A percentile compares a stretch with the other conserved stretches of the same genome.
phyloP scores from a whole-genome alignment of 345 rosid genomes.

The Ailanthus altissimus region DNA sequence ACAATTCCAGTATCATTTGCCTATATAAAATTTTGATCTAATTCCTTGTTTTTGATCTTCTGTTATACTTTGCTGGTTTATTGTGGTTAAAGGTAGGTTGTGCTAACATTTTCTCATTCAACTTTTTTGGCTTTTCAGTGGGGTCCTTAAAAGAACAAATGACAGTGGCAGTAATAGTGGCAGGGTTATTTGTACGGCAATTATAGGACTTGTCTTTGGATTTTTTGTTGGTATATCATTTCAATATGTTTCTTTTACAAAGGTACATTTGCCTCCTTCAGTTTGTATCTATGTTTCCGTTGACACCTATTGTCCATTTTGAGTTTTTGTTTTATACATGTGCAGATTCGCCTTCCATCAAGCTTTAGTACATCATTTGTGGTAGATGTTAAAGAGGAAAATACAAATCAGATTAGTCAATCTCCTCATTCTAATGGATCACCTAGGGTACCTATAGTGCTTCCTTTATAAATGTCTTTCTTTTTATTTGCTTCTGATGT shows the following conservation, averaged over 20 bases:
- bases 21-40: constrained; percentile 6
- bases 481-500: neutral
- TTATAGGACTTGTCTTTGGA: constrained; percentile 70
- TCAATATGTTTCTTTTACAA: constrained; percentile 58
- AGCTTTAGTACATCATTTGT: constrained; percentile 54
- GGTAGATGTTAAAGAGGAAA: constrained; percentile 35
- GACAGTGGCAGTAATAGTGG: constrained; percentile 54
- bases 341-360: constrained; percentile 71
- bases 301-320: constrained; percentile 14
- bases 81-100: neutral
- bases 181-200: constrained; percentile 52
- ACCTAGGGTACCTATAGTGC: constrained; percentile 48
- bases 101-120: constrained; percentile 3
- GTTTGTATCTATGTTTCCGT: constrained; percentile 1
- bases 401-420: constrained; percentile 6
- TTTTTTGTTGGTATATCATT: constrained; percentile 74
- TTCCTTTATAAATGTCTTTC: neutral
- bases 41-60: constrained; percentile 7
- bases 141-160: constrained; percentile 55
- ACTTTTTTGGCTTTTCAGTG: constrained; percentile 46
- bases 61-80: neutral
- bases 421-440: constrained; percentile 43
- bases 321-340: constrained; percentile 17
- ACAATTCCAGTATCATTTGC: neutral
- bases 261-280: constrained; percentile 45